Conservation (phyloP, 768 basidiomycete species). For the Suillus luteus region DNA sequence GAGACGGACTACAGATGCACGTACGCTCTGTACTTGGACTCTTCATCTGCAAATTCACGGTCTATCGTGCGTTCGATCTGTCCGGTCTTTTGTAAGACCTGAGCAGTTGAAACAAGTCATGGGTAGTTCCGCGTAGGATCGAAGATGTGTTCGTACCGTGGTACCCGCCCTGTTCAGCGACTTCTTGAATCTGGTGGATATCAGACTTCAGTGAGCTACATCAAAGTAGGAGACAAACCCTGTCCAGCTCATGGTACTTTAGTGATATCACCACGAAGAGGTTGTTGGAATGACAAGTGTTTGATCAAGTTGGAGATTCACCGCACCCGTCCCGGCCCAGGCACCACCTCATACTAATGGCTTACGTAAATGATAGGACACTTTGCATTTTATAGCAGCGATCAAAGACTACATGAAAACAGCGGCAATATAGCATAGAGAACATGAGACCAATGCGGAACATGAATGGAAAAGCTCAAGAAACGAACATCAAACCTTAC, state of each 20-base stretch:
- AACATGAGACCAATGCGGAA: neutral
- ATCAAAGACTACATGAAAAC: neutral
- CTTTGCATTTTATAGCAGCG: neutral
- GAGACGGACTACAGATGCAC: constrained; percentile 31
- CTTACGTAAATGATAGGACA: neutral
- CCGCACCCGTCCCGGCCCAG: neutral
- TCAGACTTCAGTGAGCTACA: constrained; percentile 1
- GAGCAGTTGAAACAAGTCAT: constrained; percentile 13
- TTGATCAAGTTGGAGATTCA: neutral
- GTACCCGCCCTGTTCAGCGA: constrained; percentile 90
- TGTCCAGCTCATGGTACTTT: constrained; percentile 52
- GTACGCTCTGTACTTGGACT: constrained; percentile 86
- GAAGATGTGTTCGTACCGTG: constrained; percentile 58
- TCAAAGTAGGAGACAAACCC: constrained; percentile 39
- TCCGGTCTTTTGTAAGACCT: constrained; percentile 97
- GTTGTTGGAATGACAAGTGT: neutral
- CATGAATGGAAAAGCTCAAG: neutral
- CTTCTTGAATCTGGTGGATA: constrained; percentile 78
- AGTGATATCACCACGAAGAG: neutral
- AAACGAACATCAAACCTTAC: neutral
- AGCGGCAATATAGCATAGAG: neutral
- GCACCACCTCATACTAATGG: neutral
- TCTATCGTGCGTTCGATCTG: constrained; percentile 97
- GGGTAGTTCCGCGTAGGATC: constrained; percentile 76
- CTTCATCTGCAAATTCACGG: constrained; percentile 90